A percentile compares a stretch with the other conserved stretches of the same genome.
These are phyloP conservation scores for Scopulariopsis brevicaulis DNA, from an alignment of 2,329 filamentous ascomycete species.

Conservation along the genomic window DNA sequence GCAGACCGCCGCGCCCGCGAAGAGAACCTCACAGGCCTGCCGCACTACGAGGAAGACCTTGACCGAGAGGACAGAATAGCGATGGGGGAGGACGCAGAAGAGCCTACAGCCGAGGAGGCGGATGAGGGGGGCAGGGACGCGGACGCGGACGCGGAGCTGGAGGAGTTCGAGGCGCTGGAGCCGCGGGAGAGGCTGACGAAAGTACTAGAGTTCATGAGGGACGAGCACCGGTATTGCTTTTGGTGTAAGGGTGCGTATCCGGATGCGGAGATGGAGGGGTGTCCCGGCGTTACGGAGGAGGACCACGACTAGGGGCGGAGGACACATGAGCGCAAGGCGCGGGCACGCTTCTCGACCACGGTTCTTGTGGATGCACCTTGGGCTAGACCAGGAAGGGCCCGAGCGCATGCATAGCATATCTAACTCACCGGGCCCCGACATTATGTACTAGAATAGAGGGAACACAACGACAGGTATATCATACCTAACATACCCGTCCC, in stretches of 20 bases:
- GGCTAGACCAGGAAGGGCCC: not conserved
- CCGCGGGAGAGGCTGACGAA: conserved; percentile 53
- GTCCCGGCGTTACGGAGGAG: conserved; percentile 78
- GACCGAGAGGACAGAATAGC: conserved; percentile 64
- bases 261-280: conserved; percentile 67
- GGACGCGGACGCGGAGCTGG: conserved; percentile 69
- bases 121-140: conserved; percentile 34
- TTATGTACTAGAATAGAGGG: not conserved
- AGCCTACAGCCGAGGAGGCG: conserved; percentile 52
- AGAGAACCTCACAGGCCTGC: conserved; percentile 51
- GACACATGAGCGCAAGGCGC: not conserved
- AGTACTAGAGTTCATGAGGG: conserved; percentile 58
- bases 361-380: not conserved
- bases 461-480: not conserved
- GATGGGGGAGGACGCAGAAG: conserved; percentile 43
- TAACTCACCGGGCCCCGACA: no score
- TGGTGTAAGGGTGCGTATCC: conserved; percentile 88
- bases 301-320: conserved; percentile 42
- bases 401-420: not conserved
- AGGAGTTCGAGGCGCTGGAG: conserved; percentile 63
- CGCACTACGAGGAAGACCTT: conserved; percentile 56
- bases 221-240: conserved; percentile 75
- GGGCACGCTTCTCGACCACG: not conserved
- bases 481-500: no score
- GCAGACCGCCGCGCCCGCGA: conserved; percentile 58